Base-by-base conservation (phyloP, 768 basidiomycete genomes). In the Russula sp. region DNA sequence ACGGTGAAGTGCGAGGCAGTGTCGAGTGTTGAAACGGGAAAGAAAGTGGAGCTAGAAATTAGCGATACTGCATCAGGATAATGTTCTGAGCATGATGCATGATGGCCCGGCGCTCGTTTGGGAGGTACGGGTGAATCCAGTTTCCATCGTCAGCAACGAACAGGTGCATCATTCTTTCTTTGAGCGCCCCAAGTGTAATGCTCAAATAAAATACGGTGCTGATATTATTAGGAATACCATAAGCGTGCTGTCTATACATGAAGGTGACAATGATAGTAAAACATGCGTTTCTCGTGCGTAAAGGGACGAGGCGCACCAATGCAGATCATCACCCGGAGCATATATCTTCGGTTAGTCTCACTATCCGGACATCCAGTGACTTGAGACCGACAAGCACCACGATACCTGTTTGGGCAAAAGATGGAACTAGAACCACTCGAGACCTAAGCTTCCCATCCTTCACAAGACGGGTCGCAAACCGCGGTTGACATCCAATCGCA, bases 401-500 rank as follows among this genome's bases (percentile, higher is more conserved):
- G 16, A 69, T 46, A 24, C 68, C 68, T 7, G 66, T 69, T 48
- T 67, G 51, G 1, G 68, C 51, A 49, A 69, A 69, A 8, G 66
- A 65, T 7, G 68, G 68, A 18, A 69, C 62, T 32, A 69, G 66
- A 14, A 69, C 52, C 32, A 69, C 63, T 13, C 68, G 59, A 54
- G 52, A 69, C 34, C 68, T 48, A 57, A 54, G 59, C 40, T 67
- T 75, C 66, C 79, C 65, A 68, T 79, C 78, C 4, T 73, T 75
- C 6, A 92, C 83, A 44, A 95, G 64, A 57, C 83, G 81, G 4
- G 94, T 96, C 61, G 80, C 83, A 70, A 98, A 98, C 64, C 77
- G 77, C 34, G 88, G 86, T 76, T 98, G 95, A 65, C 92, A 92
- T 38, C 97, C 97, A n/a, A 95, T 80, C 68, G 95, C 79, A 74